Percentiles rank a stretch among this genome's conserved stretches.
Evolutionary conservation across 805 yeast species (phyloP).

Genomic region (Candida yuanshanica): DNA sequence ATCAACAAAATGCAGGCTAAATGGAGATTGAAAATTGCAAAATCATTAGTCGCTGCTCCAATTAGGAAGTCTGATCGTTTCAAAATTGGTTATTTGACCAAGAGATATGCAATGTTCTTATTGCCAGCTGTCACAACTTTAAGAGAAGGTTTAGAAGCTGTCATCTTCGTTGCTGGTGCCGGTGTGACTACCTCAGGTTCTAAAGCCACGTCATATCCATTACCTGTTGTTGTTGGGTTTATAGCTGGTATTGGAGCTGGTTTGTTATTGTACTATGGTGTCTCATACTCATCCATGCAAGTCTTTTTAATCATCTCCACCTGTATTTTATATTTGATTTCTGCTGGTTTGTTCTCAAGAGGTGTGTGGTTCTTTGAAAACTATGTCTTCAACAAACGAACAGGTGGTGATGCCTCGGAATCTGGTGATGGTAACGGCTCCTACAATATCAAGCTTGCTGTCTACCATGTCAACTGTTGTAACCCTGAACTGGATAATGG

Average conservation of each 20-base stretch:
- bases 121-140: slow-evolving; percentile 86
- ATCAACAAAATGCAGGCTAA: slow-evolving; percentile 94
- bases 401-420: slow-evolving; percentile 96
- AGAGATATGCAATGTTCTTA: slow-evolving; percentile 82
- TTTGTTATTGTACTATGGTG: slow-evolving; percentile 67
- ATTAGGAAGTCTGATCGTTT: slow-evolving; percentile 43
- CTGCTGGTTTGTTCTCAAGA: slow-evolving; percentile 91
- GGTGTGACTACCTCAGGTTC: slow-evolving; percentile 55
- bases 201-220: slow-evolving; percentile 74
- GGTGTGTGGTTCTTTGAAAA: slow-evolving; percentile 87
- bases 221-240: slow-evolving; percentile 88
- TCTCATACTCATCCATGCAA: slow-evolving; percentile 78
- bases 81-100: slow-evolving; percentile 47
- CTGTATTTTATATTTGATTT: slow-evolving; percentile 78
- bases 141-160: slow-evolving; percentile 97
- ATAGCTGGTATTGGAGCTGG: slow-evolving; percentile 76
- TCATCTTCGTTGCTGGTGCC: slow-evolving; percentile 94
- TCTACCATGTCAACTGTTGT: slow-evolving; percentile 98
- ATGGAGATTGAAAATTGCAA: slow-evolving; percentile 94
- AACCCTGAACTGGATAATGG: slow-evolving; percentile 89
- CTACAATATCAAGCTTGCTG: slow-evolving; percentile 70
- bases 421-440: slow-evolving; percentile 94
- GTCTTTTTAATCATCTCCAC: slow-evolving; percentile 84
- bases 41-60: slow-evolving; percentile 64
- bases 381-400: slow-evolving; percentile 51